These are phyloP conservation scores for Lentinula sp. DNA, from an alignment of 768 basidiomycete species.

Conservation along the genomic window DNA sequence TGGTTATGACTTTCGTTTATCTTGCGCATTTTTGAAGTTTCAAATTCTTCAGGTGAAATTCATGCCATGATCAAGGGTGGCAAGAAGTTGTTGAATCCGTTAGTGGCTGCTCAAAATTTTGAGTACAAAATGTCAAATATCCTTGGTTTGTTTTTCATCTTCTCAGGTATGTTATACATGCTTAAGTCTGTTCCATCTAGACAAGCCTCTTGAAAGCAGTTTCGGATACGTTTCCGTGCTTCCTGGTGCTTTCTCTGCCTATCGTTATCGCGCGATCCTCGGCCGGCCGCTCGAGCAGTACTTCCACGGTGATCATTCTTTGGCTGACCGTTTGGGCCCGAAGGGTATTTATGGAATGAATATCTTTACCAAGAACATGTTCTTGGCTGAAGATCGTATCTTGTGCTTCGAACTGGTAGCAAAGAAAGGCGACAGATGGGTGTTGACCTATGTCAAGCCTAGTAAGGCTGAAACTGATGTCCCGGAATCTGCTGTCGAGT, in stretches of 20 bases:
- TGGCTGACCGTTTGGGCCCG: slow-evolving; percentile 86
- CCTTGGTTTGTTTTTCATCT: slow-evolving; percentile 42
- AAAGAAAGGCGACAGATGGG: slow-evolving; percentile 84
- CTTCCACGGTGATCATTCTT: slow-evolving; percentile 83
- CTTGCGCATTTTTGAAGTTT: not conserved
- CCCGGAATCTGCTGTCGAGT: slow-evolving; percentile 85
- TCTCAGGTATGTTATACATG: slow-evolving; percentile 1
- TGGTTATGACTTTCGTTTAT: not conserved
- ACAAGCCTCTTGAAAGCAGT: slow-evolving; percentile 91
- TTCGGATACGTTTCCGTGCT: slow-evolving; percentile 95
- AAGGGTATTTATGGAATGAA: slow-evolving; percentile 97
- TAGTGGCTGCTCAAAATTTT: slow-evolving; percentile 94
- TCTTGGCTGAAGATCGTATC: slow-evolving; percentile 87
- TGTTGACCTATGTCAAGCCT: slow-evolving; percentile 85
- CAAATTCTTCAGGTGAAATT: slow-evolving; percentile 49
- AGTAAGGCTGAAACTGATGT: slow-evolving; percentile 96
- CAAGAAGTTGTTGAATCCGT: slow-evolving; percentile 84
- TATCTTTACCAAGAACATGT: slow-evolving; percentile 95
- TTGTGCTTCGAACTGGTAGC: slow-evolving; percentile 96
- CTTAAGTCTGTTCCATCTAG: slow-evolving; percentile 26
- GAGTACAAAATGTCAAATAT: slow-evolving; percentile 99
- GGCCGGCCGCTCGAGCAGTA: slow-evolving; percentile 84
- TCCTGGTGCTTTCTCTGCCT: slow-evolving; percentile 96
- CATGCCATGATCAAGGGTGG: slow-evolving; percentile 96
- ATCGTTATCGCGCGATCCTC: slow-evolving; percentile 88